A percentile compares a stretch with the other conserved stretches of the same genome.
These are phyloP conservation scores for Diutina sp. DNA, from an alignment of 1,139 yeast species.

Conservation along the genomic window DNA sequence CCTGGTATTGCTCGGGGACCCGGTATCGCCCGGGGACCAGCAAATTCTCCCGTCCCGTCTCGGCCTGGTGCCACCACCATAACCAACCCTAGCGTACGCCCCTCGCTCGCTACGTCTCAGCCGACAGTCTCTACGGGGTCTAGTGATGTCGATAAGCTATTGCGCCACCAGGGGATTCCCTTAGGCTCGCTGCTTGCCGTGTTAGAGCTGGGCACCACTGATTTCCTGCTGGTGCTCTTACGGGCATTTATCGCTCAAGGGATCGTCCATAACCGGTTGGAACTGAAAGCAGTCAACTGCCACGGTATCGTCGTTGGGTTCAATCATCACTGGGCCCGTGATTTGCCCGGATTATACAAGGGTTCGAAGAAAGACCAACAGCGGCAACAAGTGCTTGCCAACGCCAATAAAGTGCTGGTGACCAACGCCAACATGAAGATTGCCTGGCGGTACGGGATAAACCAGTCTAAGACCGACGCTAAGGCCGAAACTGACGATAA, in stretches of 20 bases:
- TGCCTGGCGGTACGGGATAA: conserved; percentile 78
- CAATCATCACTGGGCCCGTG: conserved; percentile 49
- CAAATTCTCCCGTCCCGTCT: neutral
- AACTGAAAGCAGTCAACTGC: conserved; percentile 21
- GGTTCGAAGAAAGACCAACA: conserved; percentile 60
- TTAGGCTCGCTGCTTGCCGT: conserved; percentile 57
- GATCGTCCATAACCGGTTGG: conserved; percentile 48
- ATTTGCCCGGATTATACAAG: conserved; percentile 69
- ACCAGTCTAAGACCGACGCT: conserved; percentile 18
- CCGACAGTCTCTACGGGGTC: conserved; percentile 74
- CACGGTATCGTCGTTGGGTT: conserved; percentile 62
- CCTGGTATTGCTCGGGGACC: neutral
- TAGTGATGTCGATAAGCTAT: conserved; percentile 56
- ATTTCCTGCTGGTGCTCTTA: conserved; percentile 63
- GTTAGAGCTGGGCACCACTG: conserved; percentile 85
- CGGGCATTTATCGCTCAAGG: conserved; percentile 76
- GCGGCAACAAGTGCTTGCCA: conserved; percentile 41
- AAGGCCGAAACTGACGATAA: neutral
- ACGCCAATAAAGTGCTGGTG: conserved; percentile 55
- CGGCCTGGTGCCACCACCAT: neutral
- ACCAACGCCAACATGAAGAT: conserved; percentile 65
- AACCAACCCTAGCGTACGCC: conserved; percentile 13
- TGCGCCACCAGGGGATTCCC: conserved; percentile 81
- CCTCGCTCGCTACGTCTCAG: conserved; percentile 65
- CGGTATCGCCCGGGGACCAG: neutral